phyloP scores from a whole-genome alignment of 1,284 basidiomycete genomes.

The Moesziomyces sp. region DNA sequence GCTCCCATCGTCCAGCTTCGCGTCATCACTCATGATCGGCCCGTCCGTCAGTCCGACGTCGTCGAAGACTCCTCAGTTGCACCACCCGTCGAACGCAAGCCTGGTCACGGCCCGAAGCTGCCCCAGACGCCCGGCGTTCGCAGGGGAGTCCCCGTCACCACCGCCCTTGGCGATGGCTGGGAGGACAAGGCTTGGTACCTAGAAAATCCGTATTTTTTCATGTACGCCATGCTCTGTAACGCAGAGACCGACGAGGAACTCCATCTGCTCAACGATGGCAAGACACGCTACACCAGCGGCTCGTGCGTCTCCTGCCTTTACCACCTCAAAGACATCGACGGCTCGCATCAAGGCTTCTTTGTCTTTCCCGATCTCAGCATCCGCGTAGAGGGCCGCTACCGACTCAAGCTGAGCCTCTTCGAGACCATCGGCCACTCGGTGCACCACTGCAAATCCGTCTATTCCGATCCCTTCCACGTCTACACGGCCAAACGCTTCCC shows the following conservation, averaged over 20 bases:
- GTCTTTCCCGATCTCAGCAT: conserved; percentile 69
- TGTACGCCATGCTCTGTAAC: conserved; percentile 65
- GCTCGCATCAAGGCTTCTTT: conserved; percentile 76
- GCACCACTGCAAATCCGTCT: conserved; percentile 64
- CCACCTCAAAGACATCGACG: conserved; percentile 90
- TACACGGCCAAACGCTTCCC: conserved; percentile 64
- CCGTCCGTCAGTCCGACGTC: conserved; percentile 26
- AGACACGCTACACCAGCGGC: conserved; percentile 86
- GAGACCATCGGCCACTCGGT: conserved; percentile 79
- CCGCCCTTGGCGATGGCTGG: conserved; percentile 57
- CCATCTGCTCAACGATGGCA: conserved; percentile 92
- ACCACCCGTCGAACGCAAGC: conserved; percentile 38
- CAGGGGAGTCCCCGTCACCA: conserved; percentile 54
- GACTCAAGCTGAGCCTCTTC: conserved; percentile 83
- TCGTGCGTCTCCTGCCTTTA: conserved; percentile 92
- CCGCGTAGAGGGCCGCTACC: conserved; percentile 84
- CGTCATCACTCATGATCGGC: conserved; percentile 73
- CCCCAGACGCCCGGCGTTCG: conserved; percentile 39
- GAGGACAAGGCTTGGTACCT: conserved; percentile 66
- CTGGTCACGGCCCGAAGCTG: conserved; percentile 28
- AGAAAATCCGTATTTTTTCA: conserved; percentile 64
- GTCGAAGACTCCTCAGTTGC: conserved; percentile 16
- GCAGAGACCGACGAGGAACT: conserved; percentile 79
- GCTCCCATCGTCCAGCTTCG: conserved; percentile 95
- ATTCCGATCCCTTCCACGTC: conserved; percentile 61